A percentile compares a stretch with the other conserved stretches of the same genome.
phyloP scores from a whole-genome alignment of 495 filamentous ascomycete species.

The Oidiodendron maius region DNA sequence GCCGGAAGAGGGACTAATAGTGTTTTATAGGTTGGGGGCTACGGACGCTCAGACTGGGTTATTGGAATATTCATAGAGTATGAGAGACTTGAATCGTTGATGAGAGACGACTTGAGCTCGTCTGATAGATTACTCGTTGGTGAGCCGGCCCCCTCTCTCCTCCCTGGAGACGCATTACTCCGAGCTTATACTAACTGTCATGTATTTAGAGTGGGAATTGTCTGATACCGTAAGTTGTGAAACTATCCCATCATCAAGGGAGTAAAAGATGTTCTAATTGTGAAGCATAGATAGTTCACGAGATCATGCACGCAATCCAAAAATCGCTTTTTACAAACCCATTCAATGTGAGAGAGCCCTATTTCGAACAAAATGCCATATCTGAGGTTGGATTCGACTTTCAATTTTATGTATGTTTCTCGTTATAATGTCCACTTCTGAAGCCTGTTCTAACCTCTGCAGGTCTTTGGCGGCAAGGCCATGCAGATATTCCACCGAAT shows the following conservation, averaged over 20 bases:
- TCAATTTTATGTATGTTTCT: constrained; percentile 5
- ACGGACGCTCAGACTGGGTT: neutral
- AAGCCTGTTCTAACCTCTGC: neutral
- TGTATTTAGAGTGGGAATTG: constrained; percentile 3
- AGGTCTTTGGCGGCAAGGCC: neutral
- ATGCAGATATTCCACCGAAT: neutral
- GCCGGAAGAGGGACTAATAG: neutral
- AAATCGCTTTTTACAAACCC: neutral
- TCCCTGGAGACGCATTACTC: too few species aligned
- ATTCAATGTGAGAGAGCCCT: neutral
- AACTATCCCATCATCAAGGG: too few species aligned
- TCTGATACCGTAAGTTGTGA: constrained; percentile 5
- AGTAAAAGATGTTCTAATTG: too few species aligned
- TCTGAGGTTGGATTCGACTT: constrained; percentile 7
- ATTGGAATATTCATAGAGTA: constrained; percentile 3
- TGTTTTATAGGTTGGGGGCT: neutral
- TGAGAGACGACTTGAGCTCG: constrained; percentile 6
- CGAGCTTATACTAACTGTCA: neutral
- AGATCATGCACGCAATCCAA: constrained; percentile 10
- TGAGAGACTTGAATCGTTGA: neutral
- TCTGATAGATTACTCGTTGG: constrained; percentile 3
- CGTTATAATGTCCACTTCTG: neutral
- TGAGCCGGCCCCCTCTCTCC: too few species aligned
- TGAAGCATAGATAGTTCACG: constrained; percentile 10
- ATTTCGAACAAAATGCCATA: constrained; percentile 6